These are phyloP conservation scores for Raphanus sativus DNA, from an alignment of 345 rosid species.

Conservation along the genomic window DNA sequence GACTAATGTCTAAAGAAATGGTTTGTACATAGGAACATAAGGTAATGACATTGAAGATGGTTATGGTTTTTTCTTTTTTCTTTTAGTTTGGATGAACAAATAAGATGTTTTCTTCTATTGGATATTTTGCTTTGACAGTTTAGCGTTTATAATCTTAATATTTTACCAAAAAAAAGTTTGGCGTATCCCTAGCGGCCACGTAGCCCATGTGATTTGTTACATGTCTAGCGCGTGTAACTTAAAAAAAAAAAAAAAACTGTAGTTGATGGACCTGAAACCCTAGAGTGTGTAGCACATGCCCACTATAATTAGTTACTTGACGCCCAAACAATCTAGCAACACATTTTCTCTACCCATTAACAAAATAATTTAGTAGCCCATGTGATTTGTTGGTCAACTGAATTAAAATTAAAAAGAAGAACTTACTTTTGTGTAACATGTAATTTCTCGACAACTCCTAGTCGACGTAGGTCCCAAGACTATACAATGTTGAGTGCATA, in stretches of 20 bases:
- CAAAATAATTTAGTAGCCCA: not conserved
- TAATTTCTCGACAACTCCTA: too few species aligned
- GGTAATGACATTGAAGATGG: conserved; percentile 14
- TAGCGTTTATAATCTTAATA: not conserved
- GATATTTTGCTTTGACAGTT: not conserved
- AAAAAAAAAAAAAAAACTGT: not conserved
- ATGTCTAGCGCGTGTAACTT: not conserved
- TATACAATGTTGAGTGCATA: too few species aligned
- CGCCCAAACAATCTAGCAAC: not conserved
- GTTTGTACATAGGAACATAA: conserved; percentile 28
- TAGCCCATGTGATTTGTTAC: too few species aligned
- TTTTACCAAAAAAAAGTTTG: too few species aligned
- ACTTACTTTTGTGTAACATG: too few species aligned
- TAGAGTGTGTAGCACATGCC: not conserved
- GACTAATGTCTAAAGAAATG: conserved; percentile 22
- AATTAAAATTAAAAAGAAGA: too few species aligned
- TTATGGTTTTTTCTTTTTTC: conserved; percentile 1
- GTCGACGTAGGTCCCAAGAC: too few species aligned
- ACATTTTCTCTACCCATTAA: not conserved
- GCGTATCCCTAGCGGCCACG: too few species aligned
- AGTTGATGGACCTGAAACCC: not conserved
- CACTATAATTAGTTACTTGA: not conserved
- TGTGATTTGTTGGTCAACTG: not conserved
- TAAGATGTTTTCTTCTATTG: not conserved
- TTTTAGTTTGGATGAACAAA: not conserved